Base-by-base conservation (phyloP, 73 alveolate genomes). In the Loxodes magnus region DNA sequence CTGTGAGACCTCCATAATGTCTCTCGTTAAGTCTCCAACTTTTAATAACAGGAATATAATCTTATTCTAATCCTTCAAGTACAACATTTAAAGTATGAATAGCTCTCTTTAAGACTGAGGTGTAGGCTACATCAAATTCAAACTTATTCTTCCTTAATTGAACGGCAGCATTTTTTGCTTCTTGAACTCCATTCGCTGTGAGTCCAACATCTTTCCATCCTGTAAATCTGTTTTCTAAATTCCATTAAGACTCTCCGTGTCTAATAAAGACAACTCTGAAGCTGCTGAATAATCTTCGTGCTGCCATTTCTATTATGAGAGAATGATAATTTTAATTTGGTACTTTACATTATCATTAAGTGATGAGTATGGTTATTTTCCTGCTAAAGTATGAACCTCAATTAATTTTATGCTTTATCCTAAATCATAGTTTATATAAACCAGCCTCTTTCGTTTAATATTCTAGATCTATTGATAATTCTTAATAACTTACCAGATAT, bases 1-100 rank as follows among this genome's bases (percentile, higher is more conserved):
- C 99, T 58, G 87, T 76, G 15, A 93, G 77, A 41, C 92, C 97
- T 4, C 99, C 99, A 64, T 93, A 90, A 70, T 90, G 96, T 56
- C 99, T 79, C 58, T 90, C 99, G 57, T 93, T 93, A 36, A 93
- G 70, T 56, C 96, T 76, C 94, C 94, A 93, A 41, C 71, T 70
- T 67, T 87, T 89, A 50, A 27, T 56, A 44, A 87, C 86, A n/a
- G 99, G 99, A 20, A 89, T 71, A 39, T 82, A 82, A n/a, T n/a
- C n/a, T 38, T 38, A 29, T 5, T 38, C 51, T 38, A 38, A 26
- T 5, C 51, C 51, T 22, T 38, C 37, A 46, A 68, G 54, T 19
- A 43, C 43, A 24, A 38, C 56, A 29, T 20, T 28, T 22, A 55
- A 49, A 23, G 76, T 58, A 3, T 68, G 70, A 16, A 68, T 35